phyloP scores from a whole-genome alignment of 495 filamentous ascomycete genomes.

The Penicillium soppii region DNA sequence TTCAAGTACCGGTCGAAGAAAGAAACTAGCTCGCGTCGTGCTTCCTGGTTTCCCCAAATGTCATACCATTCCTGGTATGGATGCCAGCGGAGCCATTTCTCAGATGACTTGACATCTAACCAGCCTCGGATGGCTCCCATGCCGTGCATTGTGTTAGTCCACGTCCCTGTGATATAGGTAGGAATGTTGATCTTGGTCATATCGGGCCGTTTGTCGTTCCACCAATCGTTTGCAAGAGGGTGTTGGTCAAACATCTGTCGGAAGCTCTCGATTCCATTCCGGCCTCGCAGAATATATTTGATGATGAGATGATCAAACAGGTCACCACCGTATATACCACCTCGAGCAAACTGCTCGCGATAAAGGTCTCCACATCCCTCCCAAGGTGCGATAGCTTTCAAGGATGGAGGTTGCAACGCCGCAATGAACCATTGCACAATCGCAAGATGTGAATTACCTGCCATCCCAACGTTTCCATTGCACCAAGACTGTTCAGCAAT shows the following conservation, averaged over 20 bases:
- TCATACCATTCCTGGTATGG: slow-evolving; percentile 23
- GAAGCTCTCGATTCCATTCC: slow-evolving; percentile 27
- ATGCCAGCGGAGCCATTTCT: slow-evolving; percentile 11
- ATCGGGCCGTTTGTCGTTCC: slow-evolving; percentile 23
- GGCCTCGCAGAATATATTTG: slow-evolving; percentile 10
- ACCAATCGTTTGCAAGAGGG: slow-evolving; percentile 20
- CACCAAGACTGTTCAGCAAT: slow-evolving; percentile 22
- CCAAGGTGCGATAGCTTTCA: slow-evolving; percentile 43
- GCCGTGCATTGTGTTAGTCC: slow-evolving; percentile 8
- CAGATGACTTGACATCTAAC: background rate
- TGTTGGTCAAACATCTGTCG: slow-evolving; percentile 13
- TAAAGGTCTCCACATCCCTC: slow-evolving; percentile 41
- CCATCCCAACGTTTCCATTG: slow-evolving; percentile 20
- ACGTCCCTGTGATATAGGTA: slow-evolving; percentile 21
- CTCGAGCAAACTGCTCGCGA: slow-evolving; percentile 23
- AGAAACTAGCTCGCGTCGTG: slow-evolving; percentile 10
- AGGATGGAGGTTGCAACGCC: slow-evolving; percentile 30
- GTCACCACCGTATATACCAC: slow-evolving; percentile 48
- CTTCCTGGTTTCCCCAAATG: slow-evolving; percentile 13
- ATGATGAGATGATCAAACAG: slow-evolving; percentile 9
- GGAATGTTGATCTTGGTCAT: slow-evolving; percentile 21
- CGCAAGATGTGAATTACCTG: slow-evolving; percentile 23
- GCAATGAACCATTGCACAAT: slow-evolving; percentile 42
- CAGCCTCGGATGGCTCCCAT: background rate
- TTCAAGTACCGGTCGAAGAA: slow-evolving; percentile 35